Conservation (phyloP, 83 land plant genomes). For the Diphasiastrum complanatum region DNA sequence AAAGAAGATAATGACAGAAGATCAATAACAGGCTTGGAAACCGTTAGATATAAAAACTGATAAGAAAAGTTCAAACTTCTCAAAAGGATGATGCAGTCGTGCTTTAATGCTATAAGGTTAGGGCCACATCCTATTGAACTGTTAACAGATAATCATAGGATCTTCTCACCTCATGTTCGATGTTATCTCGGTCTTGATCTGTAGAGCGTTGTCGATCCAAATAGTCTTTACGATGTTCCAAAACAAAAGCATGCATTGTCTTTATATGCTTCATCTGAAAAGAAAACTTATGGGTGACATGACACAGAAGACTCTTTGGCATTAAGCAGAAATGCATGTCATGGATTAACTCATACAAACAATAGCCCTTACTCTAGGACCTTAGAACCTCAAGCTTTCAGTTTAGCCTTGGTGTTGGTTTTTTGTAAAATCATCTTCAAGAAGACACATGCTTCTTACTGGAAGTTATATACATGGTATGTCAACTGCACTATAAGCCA, state of each 20-base stretch:
- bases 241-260: constrained; percentile 55
- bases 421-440: neutral
- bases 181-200: constrained; percentile 86
- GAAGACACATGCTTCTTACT: neutral
- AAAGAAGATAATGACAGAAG: too few species aligned
- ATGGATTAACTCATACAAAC: neutral
- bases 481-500: too few species aligned
- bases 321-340: constrained; percentile 1
- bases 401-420: neutral
- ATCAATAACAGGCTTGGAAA: too few species aligned
- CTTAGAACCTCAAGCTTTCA: neutral
- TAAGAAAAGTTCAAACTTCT: too few species aligned
- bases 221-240: constrained; percentile 73
- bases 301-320: too few species aligned
- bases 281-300: constrained; percentile 1
- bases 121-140: neutral
- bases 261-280: constrained; percentile 41
- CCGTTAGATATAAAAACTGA: too few species aligned
- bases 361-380: neutral
- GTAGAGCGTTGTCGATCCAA: constrained; percentile 77
- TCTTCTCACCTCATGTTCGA: constrained; percentile 86
- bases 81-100: too few species aligned
- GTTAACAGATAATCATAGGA: neutral
- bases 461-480: too few species aligned
- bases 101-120: too few species aligned